Percentiles rank a stretch among this genome's conserved stretches.
These are phyloP conservation scores for Ogataea sp. DNA, from an alignment of 805 yeast genomes.

Conservation along the genomic window DNA sequence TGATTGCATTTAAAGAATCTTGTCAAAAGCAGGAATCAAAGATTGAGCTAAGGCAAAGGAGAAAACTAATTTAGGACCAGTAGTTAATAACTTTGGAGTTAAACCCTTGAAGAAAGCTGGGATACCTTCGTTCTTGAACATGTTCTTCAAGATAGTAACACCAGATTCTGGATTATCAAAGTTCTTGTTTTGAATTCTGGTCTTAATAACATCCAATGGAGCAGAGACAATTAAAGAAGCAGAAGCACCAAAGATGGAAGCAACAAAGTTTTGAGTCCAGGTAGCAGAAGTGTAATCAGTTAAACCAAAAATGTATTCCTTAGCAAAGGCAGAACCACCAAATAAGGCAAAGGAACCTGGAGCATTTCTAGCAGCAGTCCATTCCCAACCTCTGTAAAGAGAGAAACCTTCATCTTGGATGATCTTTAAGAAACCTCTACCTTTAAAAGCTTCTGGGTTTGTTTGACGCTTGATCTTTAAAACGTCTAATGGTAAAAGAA, in stretches of 20 bases:
- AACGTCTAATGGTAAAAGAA: slow-evolving; percentile 90
- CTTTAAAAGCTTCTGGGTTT: slow-evolving; percentile 98
- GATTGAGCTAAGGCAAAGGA: slow-evolving; percentile 98
- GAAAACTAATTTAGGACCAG: slow-evolving; percentile 97
- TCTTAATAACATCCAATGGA: slow-evolving; percentile 95
- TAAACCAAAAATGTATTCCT: slow-evolving; percentile 86
- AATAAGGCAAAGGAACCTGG: slow-evolving; percentile 97
- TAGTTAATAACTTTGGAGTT: slow-evolving; percentile 91
- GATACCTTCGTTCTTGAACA: slow-evolving; percentile 85
- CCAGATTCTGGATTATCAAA: slow-evolving; percentile 96
- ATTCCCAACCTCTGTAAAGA: slow-evolving; percentile 97
- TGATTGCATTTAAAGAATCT: too few species aligned
- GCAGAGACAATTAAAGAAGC: slow-evolving; percentile 96
- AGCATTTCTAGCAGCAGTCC: slow-evolving; percentile 99
- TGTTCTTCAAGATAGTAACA: slow-evolving; percentile 83
- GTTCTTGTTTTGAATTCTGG: slow-evolving; percentile 94
- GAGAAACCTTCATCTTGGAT: slow-evolving; percentile 87
- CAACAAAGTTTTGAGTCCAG: slow-evolving; percentile 89
- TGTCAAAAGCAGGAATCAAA: slow-evolving; percentile 92
- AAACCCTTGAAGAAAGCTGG: slow-evolving; percentile 92
- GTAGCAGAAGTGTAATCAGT: slow-evolving; percentile 85
- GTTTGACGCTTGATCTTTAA: slow-evolving; percentile 98
- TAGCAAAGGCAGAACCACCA: slow-evolving; percentile 98
- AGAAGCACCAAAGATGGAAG: slow-evolving; percentile 94
- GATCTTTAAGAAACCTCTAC: slow-evolving; percentile 90